Evolutionary conservation across 139 green algal genomes (phyloP), one percentile per base, ranked within the genome.

Genomic region (Gonium pectorale): DNA sequence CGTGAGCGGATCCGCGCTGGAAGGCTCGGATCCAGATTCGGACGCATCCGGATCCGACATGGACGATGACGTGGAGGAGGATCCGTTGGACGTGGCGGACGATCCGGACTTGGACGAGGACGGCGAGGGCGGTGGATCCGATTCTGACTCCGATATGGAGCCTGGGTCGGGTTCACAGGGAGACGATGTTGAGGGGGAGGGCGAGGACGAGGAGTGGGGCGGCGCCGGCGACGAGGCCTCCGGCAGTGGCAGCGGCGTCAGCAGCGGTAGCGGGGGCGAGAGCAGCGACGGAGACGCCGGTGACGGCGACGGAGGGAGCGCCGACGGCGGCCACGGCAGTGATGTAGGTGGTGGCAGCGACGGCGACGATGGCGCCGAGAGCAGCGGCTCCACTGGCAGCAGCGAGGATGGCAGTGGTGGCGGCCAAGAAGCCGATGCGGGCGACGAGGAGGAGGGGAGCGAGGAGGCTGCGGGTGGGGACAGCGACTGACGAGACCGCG

Each of bases 61-160:
- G 29, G 0, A 44, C 24, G 41, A 11, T 11, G 41, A 37, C 27
- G 9, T 33, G 22, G 24, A 66, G 17, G 60, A 40, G 7, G 77
- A 83, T 27, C 62, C 41, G 77, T 22, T 83, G 43, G 77, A 83
- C 24, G 43, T 26, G 2, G 77, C 62, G 31, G 77, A 83, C 7
- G 77, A 83, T 29, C 77, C 60, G 43, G 62, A 74, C 2, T 44
- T 83, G 62, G 77, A 83, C 27, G 77, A 74, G 59, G 60, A 56
- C 40, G 74, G 56, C 2, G 51, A 67, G 44, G 52, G 52, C 52
- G 54, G 27, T 19, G 71, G 66, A 6, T 66, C 43, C 15, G 69
- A 80, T 71, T 46, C 33, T 15, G 38, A 44, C 29, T 71, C 54
- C 19, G 54, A 24, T 64, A 33, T n/a, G 27, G n/a, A n/a, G 15